Conservation (phyloP, 306 rosid species). For the Trifolium repens region DNA sequence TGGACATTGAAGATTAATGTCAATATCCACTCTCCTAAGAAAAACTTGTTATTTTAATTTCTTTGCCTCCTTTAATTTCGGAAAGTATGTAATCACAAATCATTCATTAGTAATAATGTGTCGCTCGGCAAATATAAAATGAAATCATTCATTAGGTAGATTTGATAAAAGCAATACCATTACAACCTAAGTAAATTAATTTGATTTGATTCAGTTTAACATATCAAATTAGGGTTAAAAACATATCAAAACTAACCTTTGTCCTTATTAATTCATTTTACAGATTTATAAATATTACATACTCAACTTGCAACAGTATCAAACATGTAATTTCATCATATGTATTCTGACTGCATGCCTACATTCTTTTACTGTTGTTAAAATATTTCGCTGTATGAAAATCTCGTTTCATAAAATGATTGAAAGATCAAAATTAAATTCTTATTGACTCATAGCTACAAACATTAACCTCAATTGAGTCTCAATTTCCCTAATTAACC, state of each 20-base stretch:
- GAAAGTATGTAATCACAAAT: neutral
- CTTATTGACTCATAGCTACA: neutral
- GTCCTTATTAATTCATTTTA: neutral
- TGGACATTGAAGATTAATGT: constrained; percentile 18
- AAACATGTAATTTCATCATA: no score
- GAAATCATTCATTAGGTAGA: neutral
- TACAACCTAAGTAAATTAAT: neutral
- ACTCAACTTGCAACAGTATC: neutral
- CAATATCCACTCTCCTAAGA: neutral
- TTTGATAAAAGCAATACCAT: neutral
- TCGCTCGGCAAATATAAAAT: neutral
- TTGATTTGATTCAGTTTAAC: neutral
- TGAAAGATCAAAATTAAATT: neutral
- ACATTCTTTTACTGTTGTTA: neutral
- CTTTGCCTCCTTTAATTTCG: neutral
- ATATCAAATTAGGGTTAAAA: neutral
- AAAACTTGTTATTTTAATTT: neutral
- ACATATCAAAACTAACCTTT: neutral
- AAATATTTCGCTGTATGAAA: neutral
- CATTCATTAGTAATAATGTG: neutral
- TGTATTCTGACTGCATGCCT: neutral
- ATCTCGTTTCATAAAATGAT: neutral
- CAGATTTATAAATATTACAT: neutral
- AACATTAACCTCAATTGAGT: no score
- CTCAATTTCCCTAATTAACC: no score